Base-by-base conservation (phyloP, 768 basidiomycete genomes). In the Lactifluus volemus region DNA sequence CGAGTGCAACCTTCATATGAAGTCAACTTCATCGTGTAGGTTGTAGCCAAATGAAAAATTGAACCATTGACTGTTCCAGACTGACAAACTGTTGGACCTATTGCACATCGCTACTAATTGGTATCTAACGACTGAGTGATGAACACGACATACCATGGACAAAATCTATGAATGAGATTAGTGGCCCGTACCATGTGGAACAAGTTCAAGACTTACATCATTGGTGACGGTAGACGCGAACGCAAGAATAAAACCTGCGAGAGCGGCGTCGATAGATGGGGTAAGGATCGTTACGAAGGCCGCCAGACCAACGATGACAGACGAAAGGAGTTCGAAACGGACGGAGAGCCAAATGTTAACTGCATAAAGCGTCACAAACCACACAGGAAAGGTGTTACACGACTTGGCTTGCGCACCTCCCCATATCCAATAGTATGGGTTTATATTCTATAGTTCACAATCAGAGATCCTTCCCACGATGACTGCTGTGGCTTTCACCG, bases 351-450 rank as follows among this genome's bases (percentile, higher is more conserved):
- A 98, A 47, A 92, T 85, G 70, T 93, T 94, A 17, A 94, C 90
- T 89, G 63, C 5, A 30, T 54, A 30, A 62, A 62, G 34, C 67
- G 53, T 21, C 53, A 53, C 55, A 42, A 64, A 17, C 39, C 2
- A 51, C 0, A n/a, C 25, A 30, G 34, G 14, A 29, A 47, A 19
- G 21, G 14, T 10, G 34, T 29, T 38, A 2, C 36, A 25, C 15
- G n/a, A 15, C 17, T 45, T 50, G 17, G 36, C 48, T 34, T 39
- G 30, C 60, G 19, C 70, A 88, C 85, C 84, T 75, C 84, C 88
- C 90, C 89, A 93, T 81, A 89, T 87, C 93, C 93, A 95, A 68
- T 89, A 92, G 70, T 84, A 88, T 3, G 89, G 89, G 68, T 83
- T 89, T 15, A 82, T 66, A 58, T 82, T 83, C 80, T 81, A 49